Evolutionary conservation across 192 early-diverging fungal genomes (phyloP).

Genomic region (Mortierella alpina): DNA sequence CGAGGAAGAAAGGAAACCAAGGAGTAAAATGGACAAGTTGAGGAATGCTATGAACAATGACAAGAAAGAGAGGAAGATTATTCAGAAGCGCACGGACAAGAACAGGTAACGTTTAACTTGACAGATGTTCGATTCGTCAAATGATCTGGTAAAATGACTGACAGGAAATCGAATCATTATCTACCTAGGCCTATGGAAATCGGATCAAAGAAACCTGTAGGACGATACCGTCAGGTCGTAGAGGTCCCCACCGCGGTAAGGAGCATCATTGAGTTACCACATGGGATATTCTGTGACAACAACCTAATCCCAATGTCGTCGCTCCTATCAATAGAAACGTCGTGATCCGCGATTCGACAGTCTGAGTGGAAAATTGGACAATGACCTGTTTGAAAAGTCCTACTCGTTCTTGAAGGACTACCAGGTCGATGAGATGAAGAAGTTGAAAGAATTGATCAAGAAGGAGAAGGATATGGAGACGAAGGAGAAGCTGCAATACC

Average conservation of each 20-base stretch:
- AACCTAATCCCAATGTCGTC: no score
- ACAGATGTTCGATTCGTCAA: not conserved
- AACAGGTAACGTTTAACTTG: slow-evolving; percentile 48
- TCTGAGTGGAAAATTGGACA: slow-evolving; percentile 89
- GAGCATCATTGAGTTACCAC: not conserved
- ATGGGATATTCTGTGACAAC: not conserved
- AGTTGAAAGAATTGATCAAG: slow-evolving; percentile 70
- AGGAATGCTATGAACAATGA: slow-evolving; percentile 49
- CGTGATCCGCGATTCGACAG: slow-evolving; percentile 96
- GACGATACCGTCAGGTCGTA: slow-evolving; percentile 77
- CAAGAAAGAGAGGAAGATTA: slow-evolving; percentile 54
- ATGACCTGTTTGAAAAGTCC: slow-evolving; percentile 91
- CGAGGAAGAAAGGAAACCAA: slow-evolving; percentile 37
- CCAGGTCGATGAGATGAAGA: slow-evolving; percentile 77
- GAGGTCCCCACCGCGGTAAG: slow-evolving; percentile 66
- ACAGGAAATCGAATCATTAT: slow-evolving; percentile 15
- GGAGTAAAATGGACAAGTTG: slow-evolving; percentile 49
- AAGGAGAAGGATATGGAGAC: slow-evolving; percentile 74
- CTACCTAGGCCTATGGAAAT: slow-evolving; percentile 77
- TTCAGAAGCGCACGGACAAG: slow-evolving; percentile 53
- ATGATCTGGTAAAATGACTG: no score
- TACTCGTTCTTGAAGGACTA: slow-evolving; percentile 91
- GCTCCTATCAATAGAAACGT: slow-evolving; percentile 62
- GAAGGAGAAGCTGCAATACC: slow-evolving; percentile 67
- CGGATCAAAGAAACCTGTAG: slow-evolving; percentile 80